Base-by-base conservation (phyloP, 2,329 filamentous ascomycete genomes). In the Fusarium sp. region DNA sequence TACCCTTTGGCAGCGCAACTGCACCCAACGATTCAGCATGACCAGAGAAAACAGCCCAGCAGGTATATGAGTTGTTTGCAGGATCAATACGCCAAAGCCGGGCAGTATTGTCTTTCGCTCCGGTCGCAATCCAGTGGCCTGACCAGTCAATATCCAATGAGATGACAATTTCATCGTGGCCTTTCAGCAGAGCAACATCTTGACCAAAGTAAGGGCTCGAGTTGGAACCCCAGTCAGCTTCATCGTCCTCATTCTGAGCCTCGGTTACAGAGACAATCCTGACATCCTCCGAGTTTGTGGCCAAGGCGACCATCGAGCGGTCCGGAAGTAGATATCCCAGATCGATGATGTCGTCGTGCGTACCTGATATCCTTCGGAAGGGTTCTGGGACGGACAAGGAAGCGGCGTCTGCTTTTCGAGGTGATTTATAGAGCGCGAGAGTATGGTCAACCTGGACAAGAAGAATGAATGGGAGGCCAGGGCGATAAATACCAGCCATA, bases 301-400 rank as follows among this genome's bases (percentile, higher is more conserved):
- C 96, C 30, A 99, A 84, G 9, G 96, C 97, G 68, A 99, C 86
- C 55, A 97, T 83, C 5, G 93, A 95, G 62, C 89, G 90, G 75
- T 97, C 91, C 1, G 91, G 89, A 3, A 96, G 89, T 59, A 98
- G 85, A 76, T 96, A 98, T 33, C 92, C 93, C 37, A 99, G 84
- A 78, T 99, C 97, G 73, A 99, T 98, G 56, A 99, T 94, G 80
- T 99, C 96, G 79, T 99, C 97, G 80, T 98, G 94, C 10, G 96
- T 98, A 57, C 96, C 97, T 7, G 95, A 97, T 73, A 99, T 97
- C 46, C 94, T 89, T 73, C 93, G 90, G 46, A 93, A 87, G 2
- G 82, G 92, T 78, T 81, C 84, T 75, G 78, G 85, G 70, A 76
- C 77, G 64, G 81, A 77, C 66, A 82, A 77, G 45, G 80, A 73